Evolutionary conservation across 768 basidiomycete genomes (phyloP).

Genomic region (Mycena amicta): DNA sequence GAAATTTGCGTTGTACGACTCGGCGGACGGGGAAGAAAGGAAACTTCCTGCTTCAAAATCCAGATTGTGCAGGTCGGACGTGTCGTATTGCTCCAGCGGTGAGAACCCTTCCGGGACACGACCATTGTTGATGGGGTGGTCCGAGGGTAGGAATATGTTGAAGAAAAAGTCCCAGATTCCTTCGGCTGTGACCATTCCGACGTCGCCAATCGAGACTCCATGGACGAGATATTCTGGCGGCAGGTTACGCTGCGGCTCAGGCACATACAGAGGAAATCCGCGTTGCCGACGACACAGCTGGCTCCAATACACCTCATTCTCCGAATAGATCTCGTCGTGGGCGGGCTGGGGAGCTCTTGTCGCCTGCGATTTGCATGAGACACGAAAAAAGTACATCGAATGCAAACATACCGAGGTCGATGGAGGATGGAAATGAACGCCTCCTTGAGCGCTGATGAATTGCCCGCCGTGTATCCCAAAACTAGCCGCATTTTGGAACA

Average conservation of each 20-base stretch:
- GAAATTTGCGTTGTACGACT: background rate
- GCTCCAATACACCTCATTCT: background rate
- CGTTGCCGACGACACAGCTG: slow-evolving; percentile 9
- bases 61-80: background rate
- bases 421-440: background rate
- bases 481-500: background rate
- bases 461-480: background rate
- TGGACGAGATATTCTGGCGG: slow-evolving; percentile 22
- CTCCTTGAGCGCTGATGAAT: background rate
- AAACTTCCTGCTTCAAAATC: background rate
- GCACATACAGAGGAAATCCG: slow-evolving; percentile 35
- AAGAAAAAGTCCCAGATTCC: slow-evolving; percentile 38
- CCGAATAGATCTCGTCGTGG: background rate
- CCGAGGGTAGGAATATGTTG: slow-evolving; percentile 30
- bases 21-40: background rate
- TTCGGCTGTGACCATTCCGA: slow-evolving; percentile 31
- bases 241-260: slow-evolving; percentile 25
- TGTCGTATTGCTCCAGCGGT: background rate
- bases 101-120: slow-evolving; percentile 31
- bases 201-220: slow-evolving; percentile 37
- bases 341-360: background rate
- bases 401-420: no score
- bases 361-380: no score
- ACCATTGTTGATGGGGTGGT: slow-evolving; percentile 26
- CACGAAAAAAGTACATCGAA: no score